Base-by-base conservation (phyloP, 2,329 filamentous ascomycete species). In the Pestalotiopsis sp. region DNA sequence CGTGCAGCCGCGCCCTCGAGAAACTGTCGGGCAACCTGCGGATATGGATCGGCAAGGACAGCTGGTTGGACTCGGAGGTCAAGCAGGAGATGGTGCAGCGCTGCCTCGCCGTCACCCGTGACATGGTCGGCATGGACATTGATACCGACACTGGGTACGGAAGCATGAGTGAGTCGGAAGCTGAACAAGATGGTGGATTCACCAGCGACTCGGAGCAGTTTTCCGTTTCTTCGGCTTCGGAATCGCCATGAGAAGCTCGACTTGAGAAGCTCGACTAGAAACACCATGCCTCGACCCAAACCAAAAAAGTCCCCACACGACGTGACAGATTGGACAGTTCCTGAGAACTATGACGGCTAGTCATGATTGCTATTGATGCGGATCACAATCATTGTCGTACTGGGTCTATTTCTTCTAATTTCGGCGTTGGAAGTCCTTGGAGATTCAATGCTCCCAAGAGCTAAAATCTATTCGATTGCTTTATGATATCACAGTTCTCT, bases 31-130 rank as follows among this genome's bases (percentile, higher is more conserved):
- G 85, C 4, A 84, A 80, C 17, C 79, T 92, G 62, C 83, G 90
- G 31, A 84, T 89, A 52, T 91, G 90, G 90, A 86, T 83, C 3
- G 87, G 86, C 23, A 85, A 84, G 62, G 83, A 83, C 67, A 84
- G 83, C 64, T 86, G 85, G 2, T 78, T 91, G n/a, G 80, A 83
- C 20, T 80, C 81, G 2, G 81, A 84, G 14, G 78, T 88, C n/a
- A 85, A 87, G 68, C 82, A 83, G 68, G 81, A 82, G 70, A 83
- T 90, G 72, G 85, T 91, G 3, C 83, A 87, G 64, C 82, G 83
- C 65, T 91, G 89, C 70, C 77, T 91, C 20, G 74, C 78, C 12
- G 83, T 91, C 45, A 88, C 86, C 14, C 89, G 87, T 75, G 84
- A 80, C 64, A 80, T 88, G 49, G 84, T 90, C 7, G 88, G 89